Base-by-base conservation (phyloP, 2,329 filamentous ascomycete genomes). In the Hypoxylon sp. region DNA sequence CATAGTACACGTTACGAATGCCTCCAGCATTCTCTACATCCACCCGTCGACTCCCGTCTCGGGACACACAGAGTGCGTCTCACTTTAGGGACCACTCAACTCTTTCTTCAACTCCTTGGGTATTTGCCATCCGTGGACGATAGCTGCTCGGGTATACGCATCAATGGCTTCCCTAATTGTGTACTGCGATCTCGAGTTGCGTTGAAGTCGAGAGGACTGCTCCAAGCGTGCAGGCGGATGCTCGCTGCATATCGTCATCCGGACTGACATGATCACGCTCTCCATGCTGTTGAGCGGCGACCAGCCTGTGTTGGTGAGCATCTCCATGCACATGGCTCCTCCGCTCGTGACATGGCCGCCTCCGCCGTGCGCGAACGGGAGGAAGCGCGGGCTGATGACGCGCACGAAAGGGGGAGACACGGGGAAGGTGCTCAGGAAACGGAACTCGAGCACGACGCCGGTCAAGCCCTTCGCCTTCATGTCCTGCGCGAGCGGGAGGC, bases 291-390 rank as follows among this genome's bases (percentile, higher is more conserved):
- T 85, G 1, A 83, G 87, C 0, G 89, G 86, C 18, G 82, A 86
- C 93, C 93, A 97, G 21, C 92, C 93, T 5, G 85, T 84, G 72
- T 88, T 92, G 1, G 92, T 96, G 60, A 97, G 80, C 3, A 95
- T 80, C 73, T 95, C 88, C 86, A 96, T 93, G 73, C 84, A 87
- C 76, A 97, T 85, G 1, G 92, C 90, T 1, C 93, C 93, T 20
- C 93, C 93, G 1, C 81, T 77, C 0, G 93, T 96, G 58, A 97
- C 88, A 71, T 97, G 91, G 0, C 92, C 92, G 20, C 93, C 93
- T 17, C 92, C 93, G 3, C 92, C 91, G 3, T 78, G 67, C 21
- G 78, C 71, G 69, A 94, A 94, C 1, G 85, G 80, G 17, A 94
- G 72, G 72, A 97, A 94, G 3, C 88, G 87, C 1, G 93, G 93